These are phyloP conservation scores for Creolimax fragrantissima DNA, from an alignment of 78 protist genomes.

Conservation along the genomic window DNA sequence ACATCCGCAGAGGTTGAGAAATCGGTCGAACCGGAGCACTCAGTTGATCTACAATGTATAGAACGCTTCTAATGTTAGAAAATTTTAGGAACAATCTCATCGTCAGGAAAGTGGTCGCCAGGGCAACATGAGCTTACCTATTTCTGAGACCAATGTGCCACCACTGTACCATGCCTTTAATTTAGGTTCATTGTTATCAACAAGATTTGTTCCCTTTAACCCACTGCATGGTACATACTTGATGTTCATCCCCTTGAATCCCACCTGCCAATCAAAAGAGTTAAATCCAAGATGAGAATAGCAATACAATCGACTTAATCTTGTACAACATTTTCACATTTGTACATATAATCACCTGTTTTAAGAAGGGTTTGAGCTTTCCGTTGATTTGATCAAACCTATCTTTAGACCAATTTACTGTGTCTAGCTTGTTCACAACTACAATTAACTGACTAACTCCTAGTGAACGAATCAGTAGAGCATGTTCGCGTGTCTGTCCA, in stretches of 20 bases:
- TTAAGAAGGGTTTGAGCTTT: constrained; percentile 45
- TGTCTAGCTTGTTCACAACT: constrained; percentile 87
- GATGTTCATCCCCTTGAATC: constrained; percentile 36
- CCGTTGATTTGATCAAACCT: constrained; percentile 54
- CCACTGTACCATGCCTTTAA: constrained; percentile 65
- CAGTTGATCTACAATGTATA: constrained; percentile 4
- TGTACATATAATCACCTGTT: background rate
- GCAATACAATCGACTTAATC: background rate
- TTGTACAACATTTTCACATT: background rate
- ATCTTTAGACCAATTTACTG: constrained; percentile 36
- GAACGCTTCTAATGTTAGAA: too few species aligned
- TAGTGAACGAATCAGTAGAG: constrained; percentile 64
- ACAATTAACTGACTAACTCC: constrained; percentile 80
- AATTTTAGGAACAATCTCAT: too few species aligned
- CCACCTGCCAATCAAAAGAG: constrained; percentile 1
- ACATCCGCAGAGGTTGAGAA: constrained; percentile 64
- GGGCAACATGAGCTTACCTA: constrained; percentile 20
- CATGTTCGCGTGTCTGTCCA: constrained; percentile 92
- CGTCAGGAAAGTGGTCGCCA: too few species aligned
- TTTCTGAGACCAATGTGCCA: constrained; percentile 36
- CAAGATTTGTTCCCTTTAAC: constrained; percentile 60
- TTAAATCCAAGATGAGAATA: background rate
- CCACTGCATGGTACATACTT: constrained; percentile 62
- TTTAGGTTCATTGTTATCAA: constrained; percentile 8
- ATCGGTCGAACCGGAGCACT: constrained; percentile 32